phyloP scores from a whole-genome alignment of 1,284 basidiomycete species.

The Trichosporon sp. region DNA sequence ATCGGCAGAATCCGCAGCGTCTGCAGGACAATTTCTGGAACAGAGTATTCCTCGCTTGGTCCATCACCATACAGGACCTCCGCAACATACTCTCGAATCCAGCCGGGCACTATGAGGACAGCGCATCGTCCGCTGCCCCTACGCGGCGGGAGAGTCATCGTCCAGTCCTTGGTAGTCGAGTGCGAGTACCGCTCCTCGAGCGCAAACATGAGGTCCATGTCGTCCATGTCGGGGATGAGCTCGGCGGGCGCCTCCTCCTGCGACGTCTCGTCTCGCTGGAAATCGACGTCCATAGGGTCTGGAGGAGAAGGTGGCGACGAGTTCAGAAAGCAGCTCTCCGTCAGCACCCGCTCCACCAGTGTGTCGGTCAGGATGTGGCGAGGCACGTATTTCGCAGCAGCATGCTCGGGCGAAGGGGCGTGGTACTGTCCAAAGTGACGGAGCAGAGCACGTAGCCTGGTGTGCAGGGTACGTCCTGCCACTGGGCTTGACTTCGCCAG shows the following conservation, averaged over 20 bases:
- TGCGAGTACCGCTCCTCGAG: constrained; percentile 20
- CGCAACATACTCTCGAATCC: constrained; percentile 84
- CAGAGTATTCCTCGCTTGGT: constrained; percentile 70
- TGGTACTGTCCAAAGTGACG: constrained; percentile 60
- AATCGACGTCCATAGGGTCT: background rate
- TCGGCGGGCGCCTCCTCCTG: constrained; percentile 7
- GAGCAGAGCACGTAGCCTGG: constrained; percentile 70
- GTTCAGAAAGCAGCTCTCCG: constrained; percentile 41
- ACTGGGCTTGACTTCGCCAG: constrained; percentile 74
- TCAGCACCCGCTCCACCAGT: constrained; percentile 38
- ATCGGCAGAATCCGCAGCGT: constrained; percentile 69
- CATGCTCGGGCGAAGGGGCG: background rate
- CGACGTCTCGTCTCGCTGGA: background rate
- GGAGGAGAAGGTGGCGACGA: background rate
- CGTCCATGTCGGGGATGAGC: constrained; percentile 14
- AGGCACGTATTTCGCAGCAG: constrained; percentile 4
- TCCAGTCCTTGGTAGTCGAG: constrained; percentile 23
- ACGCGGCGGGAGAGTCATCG: constrained; percentile 15
- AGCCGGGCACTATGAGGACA: constrained; percentile 75
- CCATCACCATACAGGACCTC: constrained; percentile 80
- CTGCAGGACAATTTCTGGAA: constrained; percentile 74
- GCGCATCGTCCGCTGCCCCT: constrained; percentile 8
- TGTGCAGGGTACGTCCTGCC: constrained; percentile 68
- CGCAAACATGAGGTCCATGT: constrained; percentile 12
- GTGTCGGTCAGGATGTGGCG: constrained; percentile 25